Percentiles rank a stretch among this genome's conserved stretches.
These are phyloP conservation scores for Rhodotorula paludigena DNA, from an alignment of 768 basidiomycete species.

Conservation along the genomic window DNA sequence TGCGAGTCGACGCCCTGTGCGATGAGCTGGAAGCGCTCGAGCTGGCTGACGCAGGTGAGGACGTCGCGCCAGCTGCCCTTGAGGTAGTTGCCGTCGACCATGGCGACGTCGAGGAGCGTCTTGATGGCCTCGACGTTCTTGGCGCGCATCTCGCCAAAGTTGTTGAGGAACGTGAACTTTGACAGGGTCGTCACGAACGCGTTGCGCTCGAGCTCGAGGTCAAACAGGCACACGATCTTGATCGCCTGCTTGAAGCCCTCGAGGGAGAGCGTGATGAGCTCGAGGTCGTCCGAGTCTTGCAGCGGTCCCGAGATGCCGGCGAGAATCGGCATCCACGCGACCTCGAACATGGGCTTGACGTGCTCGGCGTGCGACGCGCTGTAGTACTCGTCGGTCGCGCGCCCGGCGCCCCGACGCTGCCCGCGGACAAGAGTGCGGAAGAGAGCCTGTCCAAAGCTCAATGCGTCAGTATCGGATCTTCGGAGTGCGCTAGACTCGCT, in stretches of 20 bases:
- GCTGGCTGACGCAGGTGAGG: constrained; percentile 90
- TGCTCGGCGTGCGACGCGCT: constrained; percentile 94
- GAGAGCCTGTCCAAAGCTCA: constrained; percentile 62
- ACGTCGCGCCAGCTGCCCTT: constrained; percentile 97
- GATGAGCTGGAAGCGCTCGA: constrained; percentile 98
- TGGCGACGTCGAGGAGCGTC: constrained; percentile 83
- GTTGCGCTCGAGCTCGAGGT: constrained; percentile 94
- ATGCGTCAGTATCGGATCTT: constrained; percentile 20
- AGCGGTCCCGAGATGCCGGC: constrained; percentile 90
- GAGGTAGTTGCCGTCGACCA: constrained; percentile 92
- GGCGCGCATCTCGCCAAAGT: constrained; percentile 95
- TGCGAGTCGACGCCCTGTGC: constrained; percentile 71
- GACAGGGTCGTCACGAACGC: constrained; percentile 93
- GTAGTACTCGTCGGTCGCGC: constrained; percentile 71
- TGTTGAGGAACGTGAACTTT: constrained; percentile 97
- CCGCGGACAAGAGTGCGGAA: constrained; percentile 88
- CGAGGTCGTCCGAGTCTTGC: constrained; percentile 90
- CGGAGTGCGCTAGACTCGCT: too few relatives aligned
- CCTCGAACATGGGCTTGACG: constrained; percentile 97
- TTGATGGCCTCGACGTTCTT: constrained; percentile 99
- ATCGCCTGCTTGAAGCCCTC: constrained; percentile 98
- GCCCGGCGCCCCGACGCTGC: constrained; percentile 63
- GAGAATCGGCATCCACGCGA: constrained; percentile 97
- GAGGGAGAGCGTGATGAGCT: constrained; percentile 81
- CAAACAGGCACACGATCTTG: constrained; percentile 91